A percentile compares a stretch with the other conserved stretches of the same genome.
phyloP scores from a whole-genome alignment of 2,329 filamentous ascomycete species.

The Biscogniauxia sp. region DNA sequence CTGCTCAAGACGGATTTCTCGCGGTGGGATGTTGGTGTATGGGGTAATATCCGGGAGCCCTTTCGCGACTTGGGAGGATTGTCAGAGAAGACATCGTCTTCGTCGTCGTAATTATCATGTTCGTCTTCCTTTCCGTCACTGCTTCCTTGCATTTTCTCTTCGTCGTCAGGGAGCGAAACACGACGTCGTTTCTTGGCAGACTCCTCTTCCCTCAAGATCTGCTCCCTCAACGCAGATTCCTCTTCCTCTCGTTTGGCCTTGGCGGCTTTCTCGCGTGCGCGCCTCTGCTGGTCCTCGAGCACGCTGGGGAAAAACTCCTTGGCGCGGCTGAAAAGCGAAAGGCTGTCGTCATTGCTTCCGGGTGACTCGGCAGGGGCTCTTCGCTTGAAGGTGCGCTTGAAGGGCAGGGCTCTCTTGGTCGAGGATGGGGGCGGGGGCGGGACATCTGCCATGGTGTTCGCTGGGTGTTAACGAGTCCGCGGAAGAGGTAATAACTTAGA shows the following conservation, averaged over 20 bases:
- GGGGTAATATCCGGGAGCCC: constrained; percentile 12
- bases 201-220: constrained; percentile 8
- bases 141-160: constrained; percentile 1
- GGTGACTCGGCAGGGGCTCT: constrained; percentile 28
- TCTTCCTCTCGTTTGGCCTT: constrained; percentile 26
- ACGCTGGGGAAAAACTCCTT: constrained; percentile 48
- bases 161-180: constrained; percentile 12
- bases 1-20: constrained; percentile 5
- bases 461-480: background rate
- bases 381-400: constrained; percentile 48
- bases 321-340: constrained; percentile 50
- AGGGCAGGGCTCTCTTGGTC: constrained; percentile 43
- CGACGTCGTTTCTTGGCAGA: constrained; percentile 24
- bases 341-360: constrained; percentile 35
- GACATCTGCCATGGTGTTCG: constrained; percentile 33
- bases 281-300: constrained; percentile 38
- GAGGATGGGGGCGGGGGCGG: constrained; percentile 21
- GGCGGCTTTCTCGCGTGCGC: constrained; percentile 23
- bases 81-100: constrained; percentile 15
- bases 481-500: background rate
- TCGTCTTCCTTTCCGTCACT: background rate
- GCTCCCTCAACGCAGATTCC: constrained; percentile 8
- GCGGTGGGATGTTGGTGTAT: constrained; percentile 12
- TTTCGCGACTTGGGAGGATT: constrained; percentile 18
- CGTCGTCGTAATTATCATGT: background rate